Conservation (phyloP, 805 yeast genomes). For the Blastobotrys muscicola region DNA sequence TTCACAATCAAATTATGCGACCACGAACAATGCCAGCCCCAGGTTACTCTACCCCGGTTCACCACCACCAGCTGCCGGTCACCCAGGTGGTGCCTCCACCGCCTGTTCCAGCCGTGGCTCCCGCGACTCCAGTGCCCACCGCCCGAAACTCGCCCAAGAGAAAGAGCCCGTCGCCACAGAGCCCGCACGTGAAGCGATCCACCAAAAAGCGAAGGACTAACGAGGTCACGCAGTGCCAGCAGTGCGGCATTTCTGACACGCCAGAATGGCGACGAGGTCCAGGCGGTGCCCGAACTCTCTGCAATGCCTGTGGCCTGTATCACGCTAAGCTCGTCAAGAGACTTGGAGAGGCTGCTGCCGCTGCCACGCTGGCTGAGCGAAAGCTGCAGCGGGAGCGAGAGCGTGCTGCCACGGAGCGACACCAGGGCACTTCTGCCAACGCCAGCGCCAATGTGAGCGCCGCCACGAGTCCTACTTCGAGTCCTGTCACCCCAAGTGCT, state of each 20-base stretch:
- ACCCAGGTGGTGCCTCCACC: background rate
- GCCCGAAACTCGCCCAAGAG: background rate
- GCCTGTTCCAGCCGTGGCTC: too few relatives aligned
- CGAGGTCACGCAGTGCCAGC: constrained; percentile 28
- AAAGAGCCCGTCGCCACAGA: constrained; percentile 10
- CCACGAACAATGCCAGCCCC: too few relatives aligned
- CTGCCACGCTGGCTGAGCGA: constrained; percentile 27
- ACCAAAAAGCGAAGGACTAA: background rate
- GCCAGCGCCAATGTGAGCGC: too few relatives aligned
- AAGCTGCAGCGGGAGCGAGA: constrained; percentile 1
- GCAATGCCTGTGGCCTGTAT: constrained; percentile 77
- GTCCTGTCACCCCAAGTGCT: too few relatives aligned
- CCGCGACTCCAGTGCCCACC: too few relatives aligned
- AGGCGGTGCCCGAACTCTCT: constrained; percentile 60
- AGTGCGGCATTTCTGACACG: constrained; percentile 49
- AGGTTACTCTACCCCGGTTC: background rate
- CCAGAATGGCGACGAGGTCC: constrained; percentile 88
- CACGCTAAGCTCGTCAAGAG: constrained; percentile 58
- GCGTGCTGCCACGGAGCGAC: background rate
- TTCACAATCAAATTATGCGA: constrained; percentile 1
- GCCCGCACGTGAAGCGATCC: constrained; percentile 3
- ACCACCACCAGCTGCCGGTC: constrained; percentile 3
- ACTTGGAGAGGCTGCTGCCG: constrained; percentile 45
- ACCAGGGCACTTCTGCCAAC: too few relatives aligned
- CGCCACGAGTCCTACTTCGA: too few relatives aligned